Evolutionary conservation across 2,329 filamentous ascomycete species (phyloP).

Genomic region (Xylaria sp.): DNA sequence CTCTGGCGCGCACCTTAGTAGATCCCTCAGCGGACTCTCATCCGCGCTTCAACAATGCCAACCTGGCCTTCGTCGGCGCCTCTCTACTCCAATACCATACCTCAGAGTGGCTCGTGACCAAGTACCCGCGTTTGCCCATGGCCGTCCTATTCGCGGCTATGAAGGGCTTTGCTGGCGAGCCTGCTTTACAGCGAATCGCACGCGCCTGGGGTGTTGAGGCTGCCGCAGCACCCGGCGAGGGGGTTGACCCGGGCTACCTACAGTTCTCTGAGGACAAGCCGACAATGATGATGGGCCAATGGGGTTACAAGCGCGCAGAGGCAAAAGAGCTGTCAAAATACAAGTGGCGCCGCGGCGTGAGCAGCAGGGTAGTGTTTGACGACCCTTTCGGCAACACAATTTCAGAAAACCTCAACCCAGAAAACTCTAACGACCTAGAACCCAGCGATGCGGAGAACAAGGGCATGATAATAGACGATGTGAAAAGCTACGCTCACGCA

Average conservation of each 20-base stretch:
- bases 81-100: constrained; percentile 88
- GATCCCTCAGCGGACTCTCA: constrained; percentile 83
- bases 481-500: constrained; percentile 59
- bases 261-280: constrained; percentile 69
- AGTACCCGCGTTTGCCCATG: constrained; percentile 90
- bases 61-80: constrained; percentile 79
- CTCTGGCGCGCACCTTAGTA: constrained; percentile 83
- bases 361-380: constrained; percentile 78
- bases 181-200: constrained; percentile 74
- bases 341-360: constrained; percentile 71
- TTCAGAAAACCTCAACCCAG: constrained; percentile 22
- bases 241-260: constrained; percentile 89
- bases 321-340: constrained; percentile 51
- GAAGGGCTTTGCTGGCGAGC: constrained; percentile 79
- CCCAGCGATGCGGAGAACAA: constrained; percentile 34
- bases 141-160: constrained; percentile 85
- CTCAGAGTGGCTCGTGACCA: constrained; percentile 84
- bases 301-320: constrained; percentile 60
- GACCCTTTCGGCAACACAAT: constrained; percentile 81
- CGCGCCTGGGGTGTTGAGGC: constrained; percentile 90
- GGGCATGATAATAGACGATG: constrained; percentile 33
- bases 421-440: constrained; percentile 24
- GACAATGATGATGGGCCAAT: constrained; percentile 53
- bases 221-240: constrained; percentile 83
- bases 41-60: constrained; percentile 84